Base-by-base conservation (phyloP, 176 grass and related monocot species). In the Tillandsia fasciculata region DNA sequence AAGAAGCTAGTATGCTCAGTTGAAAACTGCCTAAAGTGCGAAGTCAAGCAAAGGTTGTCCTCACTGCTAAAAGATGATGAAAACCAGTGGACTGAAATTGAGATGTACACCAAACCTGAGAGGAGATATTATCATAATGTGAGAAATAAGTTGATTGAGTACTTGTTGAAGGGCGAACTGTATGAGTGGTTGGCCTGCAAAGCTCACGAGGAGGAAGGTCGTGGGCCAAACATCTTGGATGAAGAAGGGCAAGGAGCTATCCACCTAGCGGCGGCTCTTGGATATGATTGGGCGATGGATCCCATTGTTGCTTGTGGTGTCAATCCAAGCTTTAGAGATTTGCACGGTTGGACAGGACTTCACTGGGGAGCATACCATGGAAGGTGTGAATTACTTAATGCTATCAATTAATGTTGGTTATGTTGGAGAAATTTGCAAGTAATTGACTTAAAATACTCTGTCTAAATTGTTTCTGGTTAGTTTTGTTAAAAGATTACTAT, bases 301-400 rank as follows among this genome's bases (percentile, higher is more conserved):
- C 92, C 92, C 50, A 85, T 78, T 68, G 68, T 92, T 77, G 65
- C 76, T 74, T 65, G 81, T 80, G 92, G 92, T 50, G 78, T 96
- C 66, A 92, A 72, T 73, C 84, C 90, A 82, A 96, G 90, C 77
- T 92, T 92, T 64, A 87, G 92, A 86, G 92, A 96, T 85, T 67
- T 63, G 64, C 83, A 79, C 70, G 92, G 92, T 24, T 81, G 88
- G 88, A 96, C 92, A 65, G 92, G 85, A 74, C 92, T 96, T 70
- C 92, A 96, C 69, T 96, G 92, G 92, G 88, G 88, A 64, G 92
- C 92, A 83, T 96, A 84, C 73, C 89, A 78, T 81, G 92, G 92
- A 57, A 96, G 92, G 92, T 89, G 33, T 65, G 64, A 42, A 42
- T 42, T 42, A 42, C 33, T 56, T 50, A 6, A 10, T 47, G 14